Conservation (phyloP, 1,139 yeast species). For the Geotrichum fermentans region DNA sequence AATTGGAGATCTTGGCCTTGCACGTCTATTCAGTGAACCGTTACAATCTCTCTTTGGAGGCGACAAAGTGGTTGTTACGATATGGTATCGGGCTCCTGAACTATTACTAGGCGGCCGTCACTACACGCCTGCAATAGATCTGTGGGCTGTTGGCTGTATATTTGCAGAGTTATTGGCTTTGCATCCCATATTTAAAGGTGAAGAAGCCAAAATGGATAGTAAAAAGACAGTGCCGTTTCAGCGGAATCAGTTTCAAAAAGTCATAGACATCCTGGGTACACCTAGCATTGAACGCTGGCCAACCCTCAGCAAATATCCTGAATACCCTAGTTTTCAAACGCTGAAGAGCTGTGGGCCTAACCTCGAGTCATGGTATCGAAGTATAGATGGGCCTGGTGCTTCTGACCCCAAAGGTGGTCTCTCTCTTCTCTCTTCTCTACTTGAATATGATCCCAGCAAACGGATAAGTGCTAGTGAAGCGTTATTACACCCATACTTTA, state of each 20-base stretch:
- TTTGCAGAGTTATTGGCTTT: conserved; percentile 84
- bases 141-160: conserved; percentile 98
- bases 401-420: conserved; percentile 49
- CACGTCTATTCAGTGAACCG: conserved; percentile 84
- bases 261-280: conserved; percentile 83
- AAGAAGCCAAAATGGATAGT: conserved; percentile 85
- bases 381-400: conserved; percentile 46
- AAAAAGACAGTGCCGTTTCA: conserved; percentile 85
- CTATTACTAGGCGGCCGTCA: conserved; percentile 84
- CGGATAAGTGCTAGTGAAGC: conserved; percentile 75
- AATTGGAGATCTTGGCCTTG: conserved; percentile 93
- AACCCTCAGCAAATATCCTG: conserved; percentile 73
- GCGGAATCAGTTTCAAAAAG: conserved; percentile 83
- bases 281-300: conserved; percentile 79
- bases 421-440: conserved; percentile 55
- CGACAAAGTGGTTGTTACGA: conserved; percentile 95
- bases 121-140: conserved; percentile 89
- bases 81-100: conserved; percentile 98
- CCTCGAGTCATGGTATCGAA: conserved; percentile 77
- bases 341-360: conserved; percentile 64
- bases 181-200: conserved; percentile 94
- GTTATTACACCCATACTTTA: conserved; percentile 68
- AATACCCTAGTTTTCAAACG: conserved; percentile 61
- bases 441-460: conserved; percentile 79
- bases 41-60: conserved; percentile 86